Evolutionary conservation across 441 rosid species (phyloP), one percentile per base, ranked within the genome.

Genomic region (Populus hybrid): DNA sequence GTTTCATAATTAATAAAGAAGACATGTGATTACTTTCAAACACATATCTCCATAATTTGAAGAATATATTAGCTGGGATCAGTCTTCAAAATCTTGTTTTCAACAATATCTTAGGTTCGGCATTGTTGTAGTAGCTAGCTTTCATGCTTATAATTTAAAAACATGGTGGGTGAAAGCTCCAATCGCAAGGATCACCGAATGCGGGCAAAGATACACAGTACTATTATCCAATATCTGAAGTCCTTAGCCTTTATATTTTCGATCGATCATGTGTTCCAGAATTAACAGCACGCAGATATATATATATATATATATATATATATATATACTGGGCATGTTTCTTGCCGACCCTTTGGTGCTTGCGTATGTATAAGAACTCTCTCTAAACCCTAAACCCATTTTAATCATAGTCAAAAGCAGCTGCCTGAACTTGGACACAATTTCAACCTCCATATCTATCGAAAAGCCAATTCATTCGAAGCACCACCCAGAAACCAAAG

Each of bases 401-500:
- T 14, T 50, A 38, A 38, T 38, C 45, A 50, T 50, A 50, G 56
- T 50, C 56, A 50, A 50, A 50, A 50, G 12, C 45, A 38, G 56
- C 56, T 14, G 56, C 7, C 56, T 50, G 56, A 50, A 50, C 56
- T 50, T 50, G 56, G 56, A 50, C 56, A 50, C 56, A 35, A 35
- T 0, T 35, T 5, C 38, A 1, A 50, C 5, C 16, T 50, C 18
- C 4, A 50, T 35, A 35, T 4, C 11, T 72, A 69, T 38, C 33
- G 71, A 59, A 28, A 53, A 29, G 70, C 72, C 38, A 68, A 56
- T 31, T 65, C 56, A 78, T 76, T 61, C 82, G 70, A 26, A 31
- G 79, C 77, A 50, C 56, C 56, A 50, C 2, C 56, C 56, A 50
- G 45, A 50, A 50, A 78, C 29, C 77, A 65, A 69, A 1, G 26